Evolutionary conservation across 164 flowering plant species (phyloP).

Genomic region (Magnolia kwangsiensis): DNA sequence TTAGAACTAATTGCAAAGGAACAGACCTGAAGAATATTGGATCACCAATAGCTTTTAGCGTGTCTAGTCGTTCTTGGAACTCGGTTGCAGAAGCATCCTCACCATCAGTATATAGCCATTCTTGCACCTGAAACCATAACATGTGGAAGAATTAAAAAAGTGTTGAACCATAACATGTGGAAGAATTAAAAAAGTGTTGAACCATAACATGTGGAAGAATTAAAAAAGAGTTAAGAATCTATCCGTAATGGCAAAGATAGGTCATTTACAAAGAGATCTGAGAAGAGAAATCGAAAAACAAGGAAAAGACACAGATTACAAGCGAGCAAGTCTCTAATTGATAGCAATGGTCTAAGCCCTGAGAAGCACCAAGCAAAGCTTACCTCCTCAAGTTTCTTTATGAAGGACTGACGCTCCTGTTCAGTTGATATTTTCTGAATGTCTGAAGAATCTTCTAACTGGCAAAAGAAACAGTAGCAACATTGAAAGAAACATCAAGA

Average conservation of each 20-base stretch:
- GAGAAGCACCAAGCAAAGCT: neutral
- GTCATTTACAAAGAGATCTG: constrained; percentile 1
- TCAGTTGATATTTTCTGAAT: constrained; percentile 55
- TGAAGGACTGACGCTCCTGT: constrained; percentile 69
- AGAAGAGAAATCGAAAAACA: neutral
- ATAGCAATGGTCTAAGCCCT: neutral
- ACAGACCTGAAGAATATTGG: constrained; percentile 87
- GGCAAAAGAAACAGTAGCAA: constrained; percentile 17
- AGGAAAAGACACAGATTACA: neutral
- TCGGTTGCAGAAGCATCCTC: constrained; percentile 88
- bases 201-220: neutral
- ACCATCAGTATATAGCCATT: constrained; percentile 96
- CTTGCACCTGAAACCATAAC: constrained; percentile 63
- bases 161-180: too few relatives aligned
- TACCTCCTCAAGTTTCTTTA: constrained; percentile 88
- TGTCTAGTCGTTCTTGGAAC: constrained; percentile 65
- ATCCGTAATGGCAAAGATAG: neutral
- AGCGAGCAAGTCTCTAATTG: neutral
- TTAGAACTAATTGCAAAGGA: neutral
- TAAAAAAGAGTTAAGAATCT: neutral
- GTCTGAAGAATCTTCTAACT: constrained; percentile 77
- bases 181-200: too few relatives aligned
- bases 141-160: neutral
- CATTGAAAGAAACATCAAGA: neutral
- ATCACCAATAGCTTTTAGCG: constrained; percentile 68